Base-by-base conservation (phyloP, 164 flowering plant species). In the Platanus orientalis region DNA sequence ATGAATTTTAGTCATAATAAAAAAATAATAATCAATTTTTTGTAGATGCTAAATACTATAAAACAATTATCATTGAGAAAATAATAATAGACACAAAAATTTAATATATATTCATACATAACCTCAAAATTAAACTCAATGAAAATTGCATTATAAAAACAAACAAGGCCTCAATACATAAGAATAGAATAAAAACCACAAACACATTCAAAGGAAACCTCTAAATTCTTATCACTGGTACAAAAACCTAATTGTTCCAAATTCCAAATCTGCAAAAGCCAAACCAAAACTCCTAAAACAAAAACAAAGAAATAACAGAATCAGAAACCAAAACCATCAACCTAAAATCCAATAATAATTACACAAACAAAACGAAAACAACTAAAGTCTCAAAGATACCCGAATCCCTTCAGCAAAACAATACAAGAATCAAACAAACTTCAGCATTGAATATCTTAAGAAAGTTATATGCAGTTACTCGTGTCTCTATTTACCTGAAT, bases 401-500 rank as follows among this genome's bases (percentile, higher is more conserved):
- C 49, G 49, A 16, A 16, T 19, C n/a, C 39, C 12, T 45, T 45
- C 19, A 45, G 2, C 20, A 16, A 45, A 45, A 2, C 49, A 45
- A 45, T 45, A 3, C 47, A 58, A 50, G 47, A 63, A 48, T 9
- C 62, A 29, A 47, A 60, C 1, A 36, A 36, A 36, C 42, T 3
- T 7, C 10, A 7, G 42, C 42, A 45, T 45, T 19, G 49, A 45
- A 55, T 51, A 30, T 24, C 17, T 17, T 40, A 24, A 32, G 20
- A 34, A 36, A 51, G 32, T 16, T 1, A 56, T 32, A 54, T 6
- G 50, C 7, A 6, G 42, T 30, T 28, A 47, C 27, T 24, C 55
- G 30, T 40, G 12, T 42, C 20, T 39, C 17, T 19, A 36, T 26
- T 26, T 28, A 90, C 98, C 92, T 90, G 97, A 58, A 87, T 61